Percentiles rank a stretch among this genome's conserved stretches.
Conservation (phyloP, 2,329 filamentous ascomycete genomes). For the Clarireedia homoeocarpa region DNA sequence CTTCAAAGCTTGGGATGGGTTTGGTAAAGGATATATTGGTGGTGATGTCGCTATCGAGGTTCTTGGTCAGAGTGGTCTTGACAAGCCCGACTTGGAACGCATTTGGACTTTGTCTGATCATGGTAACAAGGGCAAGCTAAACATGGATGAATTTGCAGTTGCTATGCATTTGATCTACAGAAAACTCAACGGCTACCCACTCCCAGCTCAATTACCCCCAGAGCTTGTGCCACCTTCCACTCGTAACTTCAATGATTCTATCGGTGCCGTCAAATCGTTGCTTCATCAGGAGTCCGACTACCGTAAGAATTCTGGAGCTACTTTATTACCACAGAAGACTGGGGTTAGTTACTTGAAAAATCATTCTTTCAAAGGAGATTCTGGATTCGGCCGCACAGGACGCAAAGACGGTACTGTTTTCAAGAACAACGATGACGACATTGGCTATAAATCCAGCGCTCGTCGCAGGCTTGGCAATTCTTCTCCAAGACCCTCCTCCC, state of each 20-base stretch:
- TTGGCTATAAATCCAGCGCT: slow-evolving; percentile 90
- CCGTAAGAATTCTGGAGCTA: slow-evolving; percentile 81
- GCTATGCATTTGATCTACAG: slow-evolving; percentile 99
- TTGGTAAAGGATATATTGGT: slow-evolving; percentile 85
- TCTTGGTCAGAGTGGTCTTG: slow-evolving; percentile 89
- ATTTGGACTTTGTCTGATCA: slow-evolving; percentile 94
- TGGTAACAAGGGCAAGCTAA: slow-evolving; percentile 86
- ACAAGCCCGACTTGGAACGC: slow-evolving; percentile 81
- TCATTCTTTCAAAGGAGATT: slow-evolving; percentile 74
- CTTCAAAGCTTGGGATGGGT: slow-evolving; percentile 94
- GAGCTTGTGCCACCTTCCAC: slow-evolving; percentile 94
- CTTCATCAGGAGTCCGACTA: slow-evolving; percentile 83
- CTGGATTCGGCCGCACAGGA: slow-evolving; percentile 46
- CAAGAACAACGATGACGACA: slow-evolving; percentile 89
- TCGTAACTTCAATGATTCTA: slow-evolving; percentile 84
- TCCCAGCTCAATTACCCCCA: slow-evolving; percentile 78
- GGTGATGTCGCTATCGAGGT: slow-evolving; percentile 94
- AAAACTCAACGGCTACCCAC: slow-evolving; percentile 89
- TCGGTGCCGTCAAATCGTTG: slow-evolving; percentile 86
- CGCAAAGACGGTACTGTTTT: slow-evolving; percentile 95
- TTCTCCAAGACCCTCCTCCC: slow-evolving; percentile 75
- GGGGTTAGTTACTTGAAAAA: slow-evolving; percentile 98
- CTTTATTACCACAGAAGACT: slow-evolving; percentile 87
- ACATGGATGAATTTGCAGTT: slow-evolving; percentile 95
- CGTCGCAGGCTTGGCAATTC: slow-evolving; percentile 67